These are phyloP conservation scores for Mesotaenium endlicherianum DNA, from an alignment of 139 green algal species.

Conservation along the genomic window DNA sequence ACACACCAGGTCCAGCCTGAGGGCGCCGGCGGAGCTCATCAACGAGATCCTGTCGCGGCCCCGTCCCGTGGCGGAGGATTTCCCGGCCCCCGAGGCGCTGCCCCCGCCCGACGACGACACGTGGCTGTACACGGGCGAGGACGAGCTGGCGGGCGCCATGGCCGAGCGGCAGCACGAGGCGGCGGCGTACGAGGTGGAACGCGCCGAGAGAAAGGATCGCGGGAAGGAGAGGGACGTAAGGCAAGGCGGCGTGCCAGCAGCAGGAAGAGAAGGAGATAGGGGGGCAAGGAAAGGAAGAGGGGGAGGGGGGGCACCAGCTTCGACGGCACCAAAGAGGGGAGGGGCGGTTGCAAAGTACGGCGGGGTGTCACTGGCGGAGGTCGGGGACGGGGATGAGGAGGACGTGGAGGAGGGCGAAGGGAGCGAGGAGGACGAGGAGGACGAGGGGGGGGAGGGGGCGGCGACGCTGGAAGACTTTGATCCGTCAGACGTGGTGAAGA, in stretches of 20 bases:
- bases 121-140: constrained; percentile 41
- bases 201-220: not conserved
- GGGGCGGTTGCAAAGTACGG: not conserved
- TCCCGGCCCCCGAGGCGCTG: constrained; percentile 11
- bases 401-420: not conserved
- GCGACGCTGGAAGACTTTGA: not conserved
- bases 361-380: too few species aligned
- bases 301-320: not conserved
- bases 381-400: not conserved
- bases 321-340: not conserved
- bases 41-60: constrained; percentile 15
- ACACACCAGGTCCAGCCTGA: too few species aligned
- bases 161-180: constrained; percentile 29
- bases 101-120: constrained; percentile 16
- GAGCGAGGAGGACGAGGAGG: not conserved
- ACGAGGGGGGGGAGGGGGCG: not conserved
- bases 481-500: constrained; percentile 10
- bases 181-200: constrained; percentile 34
- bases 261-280: constrained; percentile 4
- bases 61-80: constrained; percentile 16
- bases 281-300: not conserved
- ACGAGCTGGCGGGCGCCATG: constrained; percentile 29
- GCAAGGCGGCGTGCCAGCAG: not conserved
- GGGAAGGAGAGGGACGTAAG: not conserved
- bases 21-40: too few species aligned